These are phyloP conservation scores for Clonostachys sp. DNA, from an alignment of 2,329 filamentous ascomycete genomes.

Conservation along the genomic window DNA sequence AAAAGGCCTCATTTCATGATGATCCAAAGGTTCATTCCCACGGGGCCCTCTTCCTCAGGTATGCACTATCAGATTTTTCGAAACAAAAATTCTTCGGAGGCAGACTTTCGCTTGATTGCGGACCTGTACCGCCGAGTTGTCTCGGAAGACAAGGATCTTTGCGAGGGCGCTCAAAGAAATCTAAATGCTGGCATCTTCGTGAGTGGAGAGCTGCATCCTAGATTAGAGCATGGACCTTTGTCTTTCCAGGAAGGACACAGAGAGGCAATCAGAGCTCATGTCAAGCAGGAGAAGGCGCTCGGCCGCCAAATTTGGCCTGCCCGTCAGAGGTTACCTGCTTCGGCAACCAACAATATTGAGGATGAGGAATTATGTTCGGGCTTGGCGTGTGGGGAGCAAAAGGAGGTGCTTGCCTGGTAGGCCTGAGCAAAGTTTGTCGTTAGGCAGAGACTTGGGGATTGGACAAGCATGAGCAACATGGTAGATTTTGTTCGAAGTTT, in stretches of 20 bases:
- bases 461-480: too few species aligned
- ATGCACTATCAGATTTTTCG: constrained; percentile 62
- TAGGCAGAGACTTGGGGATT: too few species aligned
- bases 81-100: constrained; percentile 54
- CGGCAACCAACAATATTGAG: constrained; percentile 12
- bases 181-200: constrained; percentile 57
- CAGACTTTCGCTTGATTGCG: constrained; percentile 52
- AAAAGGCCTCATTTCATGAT: constrained; percentile 57
- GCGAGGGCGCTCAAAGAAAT: constrained; percentile 54
- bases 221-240: constrained; percentile 53
- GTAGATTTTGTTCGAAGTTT: too few species aligned
- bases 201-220: constrained; percentile 59
- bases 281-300: constrained; percentile 34
- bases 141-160: constrained; percentile 61
- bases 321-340: constrained; percentile 14
- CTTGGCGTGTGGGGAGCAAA: constrained; percentile 20
- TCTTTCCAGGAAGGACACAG: constrained; percentile 50
- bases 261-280: constrained; percentile 40
- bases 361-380: constrained; percentile 25
- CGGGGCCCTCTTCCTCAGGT: constrained; percentile 38
- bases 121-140: constrained; percentile 60
- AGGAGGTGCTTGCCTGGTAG: constrained; percentile 12
- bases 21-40: constrained; percentile 58
- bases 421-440: too few species aligned
- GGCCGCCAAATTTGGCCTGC: constrained; percentile 21